Evolutionary conservation across 2,329 filamentous ascomycete genomes (phyloP).

Genomic region (Penicillium sp.): DNA sequence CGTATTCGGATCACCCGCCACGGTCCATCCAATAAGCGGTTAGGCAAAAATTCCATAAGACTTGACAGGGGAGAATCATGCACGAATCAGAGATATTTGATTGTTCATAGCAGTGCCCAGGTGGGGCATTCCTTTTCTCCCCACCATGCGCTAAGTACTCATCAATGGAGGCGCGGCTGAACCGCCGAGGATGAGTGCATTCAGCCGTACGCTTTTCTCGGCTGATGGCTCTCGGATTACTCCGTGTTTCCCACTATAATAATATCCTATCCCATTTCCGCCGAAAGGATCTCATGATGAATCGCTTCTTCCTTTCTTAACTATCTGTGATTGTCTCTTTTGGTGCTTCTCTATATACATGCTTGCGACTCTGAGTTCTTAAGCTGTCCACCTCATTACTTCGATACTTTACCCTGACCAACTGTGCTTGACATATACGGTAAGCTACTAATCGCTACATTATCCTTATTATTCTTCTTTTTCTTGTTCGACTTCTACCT

Average conservation of each 20-base stretch:
- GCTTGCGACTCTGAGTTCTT: background rate
- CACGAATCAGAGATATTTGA: constrained; percentile 12
- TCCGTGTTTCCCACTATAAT: constrained; percentile 20
- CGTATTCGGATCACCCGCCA: background rate
- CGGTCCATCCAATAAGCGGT: background rate
- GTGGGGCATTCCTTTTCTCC: constrained; percentile 15
- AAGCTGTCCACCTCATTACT: background rate
- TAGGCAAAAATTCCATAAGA: background rate
- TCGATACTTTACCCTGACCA: background rate
- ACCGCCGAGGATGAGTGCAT: background rate
- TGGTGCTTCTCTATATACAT: background rate
- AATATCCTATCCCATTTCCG: constrained; percentile 7
- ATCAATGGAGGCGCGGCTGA: background rate
- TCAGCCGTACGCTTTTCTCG: constrained; percentile 11
- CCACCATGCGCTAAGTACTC: constrained; percentile 5
- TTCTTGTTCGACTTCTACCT: background rate
- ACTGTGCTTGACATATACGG: background rate
- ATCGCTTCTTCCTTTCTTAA: constrained; percentile 3
- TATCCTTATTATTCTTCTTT: background rate
- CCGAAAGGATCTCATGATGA: constrained; percentile 10
- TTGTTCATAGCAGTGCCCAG: constrained; percentile 4
- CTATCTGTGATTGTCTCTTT: background rate
- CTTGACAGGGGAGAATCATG: constrained; percentile 11
- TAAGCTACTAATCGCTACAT: background rate
- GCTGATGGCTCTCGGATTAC: constrained; percentile 12